These are phyloP conservation scores for Neurospora intermedia DNA, from an alignment of 495 filamentous ascomycete species.

Conservation along the genomic window DNA sequence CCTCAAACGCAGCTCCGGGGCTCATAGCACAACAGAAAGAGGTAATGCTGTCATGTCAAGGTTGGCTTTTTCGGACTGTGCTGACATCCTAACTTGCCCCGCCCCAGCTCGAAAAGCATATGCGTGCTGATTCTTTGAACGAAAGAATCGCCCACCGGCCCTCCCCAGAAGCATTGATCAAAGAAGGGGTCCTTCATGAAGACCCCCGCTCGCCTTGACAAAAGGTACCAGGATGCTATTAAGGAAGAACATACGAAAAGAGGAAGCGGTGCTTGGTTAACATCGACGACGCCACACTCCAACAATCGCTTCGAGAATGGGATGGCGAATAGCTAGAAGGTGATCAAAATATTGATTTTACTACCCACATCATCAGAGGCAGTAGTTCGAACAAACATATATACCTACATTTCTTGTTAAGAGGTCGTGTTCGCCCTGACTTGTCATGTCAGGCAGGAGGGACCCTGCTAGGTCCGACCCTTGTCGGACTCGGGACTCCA, in stretches of 20 bases:
- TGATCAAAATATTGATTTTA: neutral
- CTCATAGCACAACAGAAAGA: conserved; percentile 69
- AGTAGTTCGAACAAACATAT: neutral
- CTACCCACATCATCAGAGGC: neutral
- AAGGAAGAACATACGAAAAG: conserved; percentile 41
- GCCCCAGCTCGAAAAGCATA: conserved; percentile 59
- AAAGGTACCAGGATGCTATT: conserved; percentile 39
- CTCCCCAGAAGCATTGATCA: conserved; percentile 60
- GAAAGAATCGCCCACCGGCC: conserved; percentile 71
- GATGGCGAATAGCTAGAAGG: neutral
- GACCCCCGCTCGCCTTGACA: conserved; percentile 44
- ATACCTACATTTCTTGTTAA: too few species aligned
- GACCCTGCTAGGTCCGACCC: too few species aligned
- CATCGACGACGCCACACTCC: too few species aligned
- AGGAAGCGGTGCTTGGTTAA: conserved; percentile 34
- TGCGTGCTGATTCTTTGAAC: conserved; percentile 75
- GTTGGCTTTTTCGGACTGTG: neutral
- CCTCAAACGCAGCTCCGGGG: conserved; percentile 59
- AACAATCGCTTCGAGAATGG: neutral
- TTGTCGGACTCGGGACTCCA: too few species aligned
- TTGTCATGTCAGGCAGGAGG: too few species aligned
- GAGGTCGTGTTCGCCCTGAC: too few species aligned
- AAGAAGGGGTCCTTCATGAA: conserved; percentile 63
- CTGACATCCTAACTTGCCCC: neutral
- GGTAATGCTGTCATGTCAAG: conserved; percentile 15